A percentile compares a stretch with the other conserved stretches of the same genome.
phyloP scores from a whole-genome alignment of 2,329 filamentous ascomycete species.

The Neocucurbitaria cava region DNA sequence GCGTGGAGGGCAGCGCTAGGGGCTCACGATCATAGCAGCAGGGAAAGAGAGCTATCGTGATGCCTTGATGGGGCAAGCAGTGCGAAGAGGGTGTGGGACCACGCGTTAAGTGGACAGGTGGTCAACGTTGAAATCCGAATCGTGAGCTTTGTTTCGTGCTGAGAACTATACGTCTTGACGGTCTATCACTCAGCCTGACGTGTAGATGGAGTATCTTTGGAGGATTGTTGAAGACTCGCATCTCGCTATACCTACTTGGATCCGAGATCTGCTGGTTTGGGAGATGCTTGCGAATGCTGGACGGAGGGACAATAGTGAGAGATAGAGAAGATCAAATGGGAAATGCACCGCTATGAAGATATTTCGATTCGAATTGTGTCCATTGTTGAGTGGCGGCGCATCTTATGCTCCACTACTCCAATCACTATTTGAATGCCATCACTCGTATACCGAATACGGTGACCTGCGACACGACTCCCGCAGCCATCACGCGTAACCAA shows the following conservation, averaged over 20 bases:
- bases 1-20: slow-evolving; percentile 31
- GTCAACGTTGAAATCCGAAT: too few species aligned
- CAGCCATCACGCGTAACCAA: background rate
- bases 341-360: background rate
- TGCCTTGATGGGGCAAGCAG: slow-evolving; percentile 28
- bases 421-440: background rate
- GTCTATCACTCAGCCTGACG: background rate
- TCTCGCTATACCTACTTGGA: background rate
- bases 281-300: background rate
- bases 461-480: background rate
- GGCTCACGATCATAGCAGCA: slow-evolving; percentile 24
- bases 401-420: background rate
- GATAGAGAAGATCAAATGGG: too few species aligned
- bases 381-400: slow-evolving; percentile 3
- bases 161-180: background rate
- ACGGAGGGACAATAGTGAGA: background rate
- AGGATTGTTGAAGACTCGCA: background rate
- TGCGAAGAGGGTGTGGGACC: background rate
- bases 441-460: background rate
- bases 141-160: too few species aligned
- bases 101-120: background rate
- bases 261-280: background rate
- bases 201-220: too few species aligned
- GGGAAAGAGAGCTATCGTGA: slow-evolving; percentile 21
- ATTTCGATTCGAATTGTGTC: slow-evolving; percentile 2